These are phyloP conservation scores for Leersia perrieri DNA, from an alignment of 176 grass and related monocot genomes.

Conservation along the genomic window DNA sequence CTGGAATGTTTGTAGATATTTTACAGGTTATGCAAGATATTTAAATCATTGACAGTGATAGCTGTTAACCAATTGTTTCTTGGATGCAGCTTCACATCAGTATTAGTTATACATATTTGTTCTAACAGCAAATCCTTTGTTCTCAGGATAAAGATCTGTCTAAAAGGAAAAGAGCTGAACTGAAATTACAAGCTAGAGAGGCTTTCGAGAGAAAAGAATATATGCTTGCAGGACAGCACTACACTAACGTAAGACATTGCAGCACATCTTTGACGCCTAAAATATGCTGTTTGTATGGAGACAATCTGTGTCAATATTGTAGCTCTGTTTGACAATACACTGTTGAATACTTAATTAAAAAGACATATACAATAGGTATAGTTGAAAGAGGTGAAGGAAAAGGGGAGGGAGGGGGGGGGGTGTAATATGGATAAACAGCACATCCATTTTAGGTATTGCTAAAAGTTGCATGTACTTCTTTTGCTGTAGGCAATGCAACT, in stretches of 20 bases:
- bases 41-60: too few species aligned
- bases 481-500: background rate
- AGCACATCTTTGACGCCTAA: background rate
- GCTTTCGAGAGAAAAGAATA: slow-evolving; percentile 15
- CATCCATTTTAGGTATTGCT: too few species aligned
- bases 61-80: too few species aligned
- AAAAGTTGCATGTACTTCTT: too few species aligned
- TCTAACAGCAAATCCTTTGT: background rate
- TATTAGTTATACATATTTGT: background rate
- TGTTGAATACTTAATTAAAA: too few species aligned
- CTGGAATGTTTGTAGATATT: too few species aligned
- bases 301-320: slow-evolving; percentile 3
- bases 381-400: too few species aligned
- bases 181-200: slow-evolving; percentile 16
- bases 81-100: background rate
- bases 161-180: background rate
- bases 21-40: too few species aligned
- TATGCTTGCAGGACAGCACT: slow-evolving; percentile 7
- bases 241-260: slow-evolving; percentile 4
- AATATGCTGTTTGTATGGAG: background rate
- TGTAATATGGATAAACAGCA: too few species aligned
- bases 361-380: too few species aligned
- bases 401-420: too few species aligned
- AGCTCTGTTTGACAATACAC: too few species aligned
- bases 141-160: background rate